These are phyloP conservation scores for Lolium perenne DNA, from an alignment of 176 grass and related monocot genomes.

Conservation along the genomic window DNA sequence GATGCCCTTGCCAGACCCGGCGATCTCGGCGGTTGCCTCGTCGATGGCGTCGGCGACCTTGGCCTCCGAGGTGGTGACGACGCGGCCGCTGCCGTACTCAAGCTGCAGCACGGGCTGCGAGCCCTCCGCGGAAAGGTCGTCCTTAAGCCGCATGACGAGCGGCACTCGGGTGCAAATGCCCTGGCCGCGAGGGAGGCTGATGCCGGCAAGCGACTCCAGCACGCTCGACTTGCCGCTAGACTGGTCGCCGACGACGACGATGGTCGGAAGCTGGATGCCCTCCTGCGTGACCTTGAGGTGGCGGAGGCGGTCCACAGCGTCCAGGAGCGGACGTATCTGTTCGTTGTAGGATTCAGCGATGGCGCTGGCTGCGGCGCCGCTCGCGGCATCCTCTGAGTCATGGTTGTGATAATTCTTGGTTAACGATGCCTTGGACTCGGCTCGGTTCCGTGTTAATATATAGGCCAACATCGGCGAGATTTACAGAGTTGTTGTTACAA, in stretches of 20 bases:
- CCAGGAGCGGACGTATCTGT: constrained; percentile 62
- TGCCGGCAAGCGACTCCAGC: constrained; percentile 69
- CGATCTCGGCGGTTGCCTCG: constrained; percentile 47
- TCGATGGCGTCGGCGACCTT: constrained; percentile 44
- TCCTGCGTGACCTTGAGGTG: constrained; percentile 69
- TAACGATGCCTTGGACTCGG: no score
- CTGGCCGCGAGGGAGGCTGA: constrained; percentile 74
- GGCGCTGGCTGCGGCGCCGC: constrained; percentile 30
- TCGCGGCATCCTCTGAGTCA: no score
- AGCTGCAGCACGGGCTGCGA: constrained; percentile 44
- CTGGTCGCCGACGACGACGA: constrained; percentile 71
- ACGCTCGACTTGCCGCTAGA: constrained; percentile 68
- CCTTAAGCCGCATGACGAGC: constrained; percentile 68
- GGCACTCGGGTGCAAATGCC: constrained; percentile 75
- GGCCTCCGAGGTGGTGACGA: constrained; percentile 49
- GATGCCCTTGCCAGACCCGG: constrained; percentile 62
- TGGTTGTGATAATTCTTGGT: no score
- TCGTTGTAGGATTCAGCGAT: constrained; percentile 60
- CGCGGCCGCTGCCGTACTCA: constrained; percentile 40
- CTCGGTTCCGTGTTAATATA: no score
- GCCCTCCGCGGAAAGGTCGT: constrained; percentile 18
- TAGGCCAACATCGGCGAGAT: no score
- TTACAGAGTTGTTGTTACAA: no score
- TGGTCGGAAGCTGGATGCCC: constrained; percentile 78
- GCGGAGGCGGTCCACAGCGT: constrained; percentile 60